Conservation (phyloP, 2,329 filamentous ascomycete species). For the Phialocephala subalpina region DNA sequence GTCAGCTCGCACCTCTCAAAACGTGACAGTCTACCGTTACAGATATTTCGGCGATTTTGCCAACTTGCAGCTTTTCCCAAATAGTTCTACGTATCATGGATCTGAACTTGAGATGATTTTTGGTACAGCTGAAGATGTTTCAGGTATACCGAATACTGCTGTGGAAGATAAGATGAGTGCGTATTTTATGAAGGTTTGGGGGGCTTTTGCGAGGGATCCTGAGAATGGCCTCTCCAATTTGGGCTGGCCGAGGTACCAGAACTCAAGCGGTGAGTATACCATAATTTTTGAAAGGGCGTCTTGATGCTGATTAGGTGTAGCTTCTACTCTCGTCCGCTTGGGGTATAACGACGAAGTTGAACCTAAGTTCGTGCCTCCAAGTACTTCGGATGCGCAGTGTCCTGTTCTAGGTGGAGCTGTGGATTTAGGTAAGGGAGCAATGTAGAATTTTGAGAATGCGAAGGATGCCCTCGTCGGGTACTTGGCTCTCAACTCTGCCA, state of each 20-base stretch:
- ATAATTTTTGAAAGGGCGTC: not conserved
- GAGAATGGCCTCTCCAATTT: constrained; percentile 36
- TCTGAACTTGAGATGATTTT: constrained; percentile 43
- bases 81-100: constrained; percentile 39
- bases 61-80: constrained; percentile 41
- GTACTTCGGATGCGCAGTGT: constrained; percentile 35
- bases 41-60: constrained; percentile 43
- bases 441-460: constrained; percentile 24
- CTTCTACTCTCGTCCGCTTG: constrained; percentile 38
- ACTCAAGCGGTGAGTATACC: constrained; percentile 10
- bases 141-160: constrained; percentile 27
- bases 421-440: constrained; percentile 37
- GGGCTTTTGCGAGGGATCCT: constrained; percentile 45
- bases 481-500: no score
- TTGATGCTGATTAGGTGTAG: not conserved
- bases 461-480: no score
- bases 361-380: constrained; percentile 29
- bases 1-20: constrained; percentile 23
- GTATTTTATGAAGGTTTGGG: constrained; percentile 43
- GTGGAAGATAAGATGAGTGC: constrained; percentile 26
- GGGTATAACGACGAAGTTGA: constrained; percentile 33
- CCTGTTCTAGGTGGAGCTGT: constrained; percentile 31
- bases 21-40: constrained; percentile 44
- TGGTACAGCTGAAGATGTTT: constrained; percentile 40
- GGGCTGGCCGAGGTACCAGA: constrained; percentile 31